Conservation (phyloP, 805 yeast species). For the Barnettozyma populi region DNA sequence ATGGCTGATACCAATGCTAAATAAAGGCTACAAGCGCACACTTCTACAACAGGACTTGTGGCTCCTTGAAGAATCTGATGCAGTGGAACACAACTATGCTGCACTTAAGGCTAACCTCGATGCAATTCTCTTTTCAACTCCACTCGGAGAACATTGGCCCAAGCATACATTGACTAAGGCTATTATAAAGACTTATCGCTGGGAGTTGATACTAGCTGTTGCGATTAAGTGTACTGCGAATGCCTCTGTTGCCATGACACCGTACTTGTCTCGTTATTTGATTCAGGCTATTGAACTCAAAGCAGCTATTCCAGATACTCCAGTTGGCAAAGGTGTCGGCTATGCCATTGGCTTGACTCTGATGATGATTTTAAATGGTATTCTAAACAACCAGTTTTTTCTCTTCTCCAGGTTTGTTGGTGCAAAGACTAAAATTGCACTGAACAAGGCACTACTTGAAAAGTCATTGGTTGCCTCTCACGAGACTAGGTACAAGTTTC, state of each 20-base stretch:
- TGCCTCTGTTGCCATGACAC: slow-evolving; percentile 43
- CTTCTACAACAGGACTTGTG: slow-evolving; percentile 58
- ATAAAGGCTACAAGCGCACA: slow-evolving; percentile 64
- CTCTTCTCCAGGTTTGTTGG: slow-evolving; percentile 55
- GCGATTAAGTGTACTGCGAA: slow-evolving; percentile 38
- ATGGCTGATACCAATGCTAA: slow-evolving; percentile 62
- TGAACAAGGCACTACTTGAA: slow-evolving; percentile 62
- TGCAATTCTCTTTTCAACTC: slow-evolving; percentile 19
- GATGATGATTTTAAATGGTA: slow-evolving; percentile 42
- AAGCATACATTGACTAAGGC: slow-evolving; percentile 32
- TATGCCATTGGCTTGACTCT: slow-evolving; percentile 62
- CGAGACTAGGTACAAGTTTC: slow-evolving; percentile 48
- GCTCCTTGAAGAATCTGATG: slow-evolving; percentile 33
- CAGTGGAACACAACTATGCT: slow-evolving; percentile 32
- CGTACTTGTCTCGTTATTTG: slow-evolving; percentile 45
- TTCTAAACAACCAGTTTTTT: slow-evolving; percentile 57
- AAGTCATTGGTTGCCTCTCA: slow-evolving; percentile 58
- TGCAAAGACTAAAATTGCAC: slow-evolving; percentile 57
- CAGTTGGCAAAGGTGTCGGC: slow-evolving; percentile 58
- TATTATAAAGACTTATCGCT: slow-evolving; percentile 39
- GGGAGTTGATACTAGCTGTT: slow-evolving; percentile 34
- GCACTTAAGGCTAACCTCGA: slow-evolving; percentile 31
- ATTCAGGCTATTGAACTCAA: slow-evolving; percentile 44
- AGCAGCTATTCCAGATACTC: slow-evolving; percentile 31
- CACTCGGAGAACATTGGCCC: slow-evolving; percentile 27